These are phyloP conservation scores for Cymbopogon flexuosus DNA, from an alignment of 202 grass and related monocot genomes.

Conservation along the genomic window DNA sequence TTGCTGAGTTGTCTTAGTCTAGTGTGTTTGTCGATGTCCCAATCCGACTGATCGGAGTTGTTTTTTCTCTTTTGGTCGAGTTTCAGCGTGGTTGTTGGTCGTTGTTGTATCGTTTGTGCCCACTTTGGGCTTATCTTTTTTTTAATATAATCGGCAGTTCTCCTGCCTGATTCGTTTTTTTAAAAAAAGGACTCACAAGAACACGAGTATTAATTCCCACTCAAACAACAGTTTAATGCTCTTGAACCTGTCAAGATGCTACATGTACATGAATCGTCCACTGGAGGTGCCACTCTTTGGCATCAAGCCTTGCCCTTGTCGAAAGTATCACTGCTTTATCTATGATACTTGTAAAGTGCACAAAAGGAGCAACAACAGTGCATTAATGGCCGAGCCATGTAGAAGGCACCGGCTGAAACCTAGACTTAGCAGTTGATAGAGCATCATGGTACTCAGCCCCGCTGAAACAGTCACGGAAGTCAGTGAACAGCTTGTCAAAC, in stretches of 20 bases:
- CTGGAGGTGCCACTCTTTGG: not conserved
- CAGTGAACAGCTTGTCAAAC: conserved; percentile 91
- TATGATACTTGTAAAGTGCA: not conserved
- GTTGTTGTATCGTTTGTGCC: too few species aligned
- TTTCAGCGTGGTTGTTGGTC: too few species aligned
- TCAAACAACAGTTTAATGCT: conserved; percentile 15
- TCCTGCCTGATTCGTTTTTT: too few species aligned
- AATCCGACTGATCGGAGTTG: too few species aligned
- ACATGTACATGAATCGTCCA: conserved; percentile 10
- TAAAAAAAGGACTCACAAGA: not conserved
- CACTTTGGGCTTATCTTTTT: too few species aligned
- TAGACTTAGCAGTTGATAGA: conserved; percentile 65
- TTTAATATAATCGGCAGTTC: too few species aligned
- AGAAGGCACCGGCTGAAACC: conserved; percentile 75
- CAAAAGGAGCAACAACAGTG: conserved; percentile 10
- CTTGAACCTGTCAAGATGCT: conserved; percentile 1
- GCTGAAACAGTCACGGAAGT: conserved; percentile 85
- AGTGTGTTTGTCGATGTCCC: too few species aligned
- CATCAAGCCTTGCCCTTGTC: not conserved
- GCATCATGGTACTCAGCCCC: conserved; percentile 58
- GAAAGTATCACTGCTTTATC: not conserved
- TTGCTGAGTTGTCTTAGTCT: too few species aligned
- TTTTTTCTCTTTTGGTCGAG: too few species aligned
- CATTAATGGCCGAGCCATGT: conserved; percentile 72
- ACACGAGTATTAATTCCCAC: not conserved